Percentiles rank a stretch among this genome's conserved stretches.
Evolutionary conservation across 805 yeast genomes (phyloP).

Genomic region (Kluyveromyces nonfermentans): DNA sequence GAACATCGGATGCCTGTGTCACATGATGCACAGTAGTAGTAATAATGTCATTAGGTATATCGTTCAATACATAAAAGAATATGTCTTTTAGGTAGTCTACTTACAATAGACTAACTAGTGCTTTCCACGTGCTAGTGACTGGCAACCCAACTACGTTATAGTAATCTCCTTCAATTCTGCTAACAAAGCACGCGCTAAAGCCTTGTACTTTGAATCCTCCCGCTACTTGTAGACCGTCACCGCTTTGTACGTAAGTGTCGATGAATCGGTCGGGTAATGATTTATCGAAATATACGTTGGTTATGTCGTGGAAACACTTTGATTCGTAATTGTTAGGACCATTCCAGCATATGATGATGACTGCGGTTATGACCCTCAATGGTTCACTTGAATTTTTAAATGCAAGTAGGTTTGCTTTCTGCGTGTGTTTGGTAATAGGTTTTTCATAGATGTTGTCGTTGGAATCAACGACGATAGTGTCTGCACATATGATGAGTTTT

Average conservation of each 20-base stretch:
- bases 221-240: conserved; percentile 76
- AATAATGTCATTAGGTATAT: no score
- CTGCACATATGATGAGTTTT: conserved; percentile 52
- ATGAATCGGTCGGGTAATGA: conserved; percentile 46
- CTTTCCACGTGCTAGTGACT: conserved; percentile 38
- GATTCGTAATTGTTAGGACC: conserved; percentile 6
- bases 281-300: conserved; percentile 34
- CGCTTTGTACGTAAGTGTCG: conserved; percentile 50
- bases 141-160: conserved; percentile 88
- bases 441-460: conserved; percentile 65
- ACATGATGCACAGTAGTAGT: background rate
- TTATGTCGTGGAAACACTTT: conserved; percentile 33
- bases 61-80: no score
- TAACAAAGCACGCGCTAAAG: conserved; percentile 54
- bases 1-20: background rate
- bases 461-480: conserved; percentile 58
- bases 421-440: conserved; percentile 50
- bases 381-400: conserved; percentile 38
- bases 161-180: conserved; percentile 65
- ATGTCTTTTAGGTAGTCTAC: conserved; percentile 20
- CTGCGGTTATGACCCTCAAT: conserved; percentile 46
- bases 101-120: conserved; percentile 23
- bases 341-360: conserved; percentile 33
- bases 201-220: conserved; percentile 90
- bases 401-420: conserved; percentile 39